These are phyloP conservation scores for Calonectria pteridis DNA, from an alignment of 2,329 filamentous ascomycete genomes.

Conservation along the genomic window DNA sequence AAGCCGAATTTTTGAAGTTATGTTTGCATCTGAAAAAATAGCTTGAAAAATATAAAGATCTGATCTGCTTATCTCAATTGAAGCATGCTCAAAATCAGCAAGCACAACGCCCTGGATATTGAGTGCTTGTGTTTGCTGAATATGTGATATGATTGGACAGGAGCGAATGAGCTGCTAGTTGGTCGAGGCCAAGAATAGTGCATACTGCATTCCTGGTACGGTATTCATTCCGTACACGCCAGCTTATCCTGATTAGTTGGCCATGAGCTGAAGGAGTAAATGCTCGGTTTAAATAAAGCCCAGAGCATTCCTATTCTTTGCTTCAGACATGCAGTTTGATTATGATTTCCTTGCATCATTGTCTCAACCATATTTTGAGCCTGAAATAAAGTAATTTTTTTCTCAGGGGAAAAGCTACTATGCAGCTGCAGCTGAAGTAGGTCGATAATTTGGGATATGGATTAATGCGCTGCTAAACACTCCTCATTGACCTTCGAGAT, in stretches of 20 bases:
- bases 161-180: neutral
- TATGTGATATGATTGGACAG: neutral
- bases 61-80: neutral
- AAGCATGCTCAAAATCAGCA: neutral
- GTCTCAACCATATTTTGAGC: neutral
- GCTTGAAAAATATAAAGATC: neutral
- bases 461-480: neutral
- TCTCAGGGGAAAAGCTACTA: neutral
- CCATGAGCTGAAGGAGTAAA: no score
- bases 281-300: no score
- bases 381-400: neutral
- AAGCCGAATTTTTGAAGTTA: neutral
- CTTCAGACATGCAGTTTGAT: neutral
- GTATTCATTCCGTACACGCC: neutral
- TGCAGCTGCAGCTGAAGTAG: neutral
- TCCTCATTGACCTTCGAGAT: no score
- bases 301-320: neutral
- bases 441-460: neutral
- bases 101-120: neutral
- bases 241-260: neutral
- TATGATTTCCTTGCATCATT: neutral
- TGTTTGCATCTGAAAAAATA: neutral
- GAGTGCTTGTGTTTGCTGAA: neutral
- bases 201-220: neutral
- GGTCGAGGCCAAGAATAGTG: neutral